These are phyloP conservation scores for Sugiyamaella xylanicola DNA, from an alignment of 1,139 yeast genomes.

Conservation along the genomic window DNA sequence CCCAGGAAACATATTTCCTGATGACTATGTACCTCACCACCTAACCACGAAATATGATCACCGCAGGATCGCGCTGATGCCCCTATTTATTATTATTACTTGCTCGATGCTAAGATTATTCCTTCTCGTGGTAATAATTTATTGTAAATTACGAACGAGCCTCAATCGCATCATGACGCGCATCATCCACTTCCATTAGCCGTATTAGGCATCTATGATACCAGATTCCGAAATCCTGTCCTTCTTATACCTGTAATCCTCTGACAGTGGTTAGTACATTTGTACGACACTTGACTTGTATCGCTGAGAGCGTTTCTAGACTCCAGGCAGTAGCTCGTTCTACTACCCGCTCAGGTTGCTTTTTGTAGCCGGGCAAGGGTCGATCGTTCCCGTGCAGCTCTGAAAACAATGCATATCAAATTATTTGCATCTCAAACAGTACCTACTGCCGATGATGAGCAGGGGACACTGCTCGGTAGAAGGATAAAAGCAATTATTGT, in stretches of 20 bases:
- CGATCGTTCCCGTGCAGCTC: constrained; percentile 4
- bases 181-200: neutral
- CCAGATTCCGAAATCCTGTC: neutral
- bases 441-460: constrained; percentile 6
- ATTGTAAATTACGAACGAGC: neutral
- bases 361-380: constrained; percentile 10
- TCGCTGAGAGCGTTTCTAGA: too few relatives aligned
- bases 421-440: neutral
- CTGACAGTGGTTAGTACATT: too few relatives aligned
- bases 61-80: too few relatives aligned
- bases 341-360: too few relatives aligned
- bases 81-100: too few relatives aligned
- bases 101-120: neutral
- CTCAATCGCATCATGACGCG: neutral
- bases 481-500: neutral
- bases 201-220: neutral
- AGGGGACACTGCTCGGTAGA: neutral
- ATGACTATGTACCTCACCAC: neutral
- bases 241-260: too few relatives aligned
- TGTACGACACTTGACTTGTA: too few relatives aligned
- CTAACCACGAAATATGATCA: neutral
- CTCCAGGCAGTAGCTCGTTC: neutral
- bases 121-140: neutral
- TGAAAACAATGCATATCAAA: constrained; percentile 2
- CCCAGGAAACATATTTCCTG: neutral